Evolutionary conservation across 1,139 yeast genomes (phyloP).

Genomic region (Pichia sp.): DNA sequence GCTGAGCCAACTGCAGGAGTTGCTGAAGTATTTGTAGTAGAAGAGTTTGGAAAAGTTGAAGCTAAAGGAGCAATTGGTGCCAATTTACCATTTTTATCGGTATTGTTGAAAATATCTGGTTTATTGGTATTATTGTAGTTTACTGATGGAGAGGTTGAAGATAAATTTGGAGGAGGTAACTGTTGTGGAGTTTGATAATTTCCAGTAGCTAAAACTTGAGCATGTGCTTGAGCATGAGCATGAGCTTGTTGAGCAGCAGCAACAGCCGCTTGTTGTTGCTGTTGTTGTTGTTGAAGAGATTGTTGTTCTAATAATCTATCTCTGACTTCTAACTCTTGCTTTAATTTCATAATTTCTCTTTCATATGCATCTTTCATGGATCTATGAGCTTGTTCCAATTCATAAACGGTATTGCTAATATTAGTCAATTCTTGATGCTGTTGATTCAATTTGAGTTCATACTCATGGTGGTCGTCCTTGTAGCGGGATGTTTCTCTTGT

Average conservation of each 20-base stretch:
- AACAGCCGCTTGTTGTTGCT: slow-evolving; percentile 16
- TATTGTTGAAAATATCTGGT: slow-evolving; percentile 20
- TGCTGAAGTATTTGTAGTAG: not conserved
- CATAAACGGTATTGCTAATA: slow-evolving; percentile 89
- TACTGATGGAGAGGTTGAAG: slow-evolving; percentile 25
- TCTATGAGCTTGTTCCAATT: slow-evolving; percentile 88
- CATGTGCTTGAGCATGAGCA: slow-evolving; percentile 26
- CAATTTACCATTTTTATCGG: slow-evolving; percentile 9
- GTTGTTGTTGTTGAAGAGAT: slow-evolving; percentile 30
- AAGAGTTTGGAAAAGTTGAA: not conserved
- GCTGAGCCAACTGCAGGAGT: slow-evolving; percentile 10
- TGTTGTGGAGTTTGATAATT: slow-evolving; percentile 23
- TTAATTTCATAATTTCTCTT: slow-evolving; percentile 81
- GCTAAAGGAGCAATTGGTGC: slow-evolving; percentile 6
- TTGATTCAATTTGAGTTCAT: slow-evolving; percentile 83
- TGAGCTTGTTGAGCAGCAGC: slow-evolving; percentile 31
- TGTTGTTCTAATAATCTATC: slow-evolving; percentile 45
- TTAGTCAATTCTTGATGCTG: slow-evolving; percentile 94
- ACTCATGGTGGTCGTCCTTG: slow-evolving; percentile 90
- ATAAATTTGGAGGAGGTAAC: slow-evolving; percentile 29
- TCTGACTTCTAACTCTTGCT: slow-evolving; percentile 76
- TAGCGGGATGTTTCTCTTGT: slow-evolving; percentile 81
- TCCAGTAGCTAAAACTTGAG: slow-evolving; percentile 25
- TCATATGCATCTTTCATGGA: slow-evolving; percentile 95
- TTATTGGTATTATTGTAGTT: slow-evolving; percentile 15